These are phyloP conservation scores for Penicillium paneum DNA, from an alignment of 2,329 filamentous ascomycete species.

Conservation along the genomic window DNA sequence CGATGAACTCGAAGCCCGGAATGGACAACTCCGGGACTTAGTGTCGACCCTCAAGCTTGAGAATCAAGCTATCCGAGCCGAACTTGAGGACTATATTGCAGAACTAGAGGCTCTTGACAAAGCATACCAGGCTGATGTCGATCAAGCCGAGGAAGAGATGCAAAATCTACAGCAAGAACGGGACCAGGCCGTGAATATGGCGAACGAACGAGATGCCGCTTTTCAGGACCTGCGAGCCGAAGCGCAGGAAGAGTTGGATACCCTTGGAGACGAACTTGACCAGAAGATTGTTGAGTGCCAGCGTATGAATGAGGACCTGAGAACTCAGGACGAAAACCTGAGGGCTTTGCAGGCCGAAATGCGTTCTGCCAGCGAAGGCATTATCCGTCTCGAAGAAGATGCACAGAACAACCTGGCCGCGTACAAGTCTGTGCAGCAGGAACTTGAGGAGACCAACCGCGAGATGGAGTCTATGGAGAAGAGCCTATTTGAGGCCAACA, in stretches of 20 bases:
- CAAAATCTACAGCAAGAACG: constrained; percentile 76
- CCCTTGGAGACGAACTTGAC: constrained; percentile 63
- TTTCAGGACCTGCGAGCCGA: constrained; percentile 54
- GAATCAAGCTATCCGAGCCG: constrained; percentile 81
- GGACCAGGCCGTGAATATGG: constrained; percentile 75
- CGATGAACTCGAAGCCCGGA: constrained; percentile 79
- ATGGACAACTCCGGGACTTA: constrained; percentile 80
- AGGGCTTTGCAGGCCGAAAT: constrained; percentile 90
- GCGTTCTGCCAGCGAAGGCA: constrained; percentile 81
- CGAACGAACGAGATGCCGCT: constrained; percentile 59
- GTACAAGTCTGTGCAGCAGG: constrained; percentile 78
- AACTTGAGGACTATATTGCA: constrained; percentile 73
- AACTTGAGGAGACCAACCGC: constrained; percentile 76
- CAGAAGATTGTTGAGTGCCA: constrained; percentile 69
- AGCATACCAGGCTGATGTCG: constrained; percentile 75
- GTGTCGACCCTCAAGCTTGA: constrained; percentile 81
- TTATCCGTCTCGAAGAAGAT: constrained; percentile 86
- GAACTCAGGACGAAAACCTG: constrained; percentile 79
- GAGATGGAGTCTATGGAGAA: constrained; percentile 85
- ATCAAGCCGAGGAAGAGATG: constrained; percentile 74
- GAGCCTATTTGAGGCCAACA: constrained; percentile 77
- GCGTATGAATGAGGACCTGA: constrained; percentile 67
- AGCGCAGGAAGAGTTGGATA: constrained; percentile 58
- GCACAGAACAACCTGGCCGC: constrained; percentile 73
- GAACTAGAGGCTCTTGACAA: constrained; percentile 74